Conservation (phyloP, 352 stramenopile genomes). For the Phytophthora colocasiae region DNA sequence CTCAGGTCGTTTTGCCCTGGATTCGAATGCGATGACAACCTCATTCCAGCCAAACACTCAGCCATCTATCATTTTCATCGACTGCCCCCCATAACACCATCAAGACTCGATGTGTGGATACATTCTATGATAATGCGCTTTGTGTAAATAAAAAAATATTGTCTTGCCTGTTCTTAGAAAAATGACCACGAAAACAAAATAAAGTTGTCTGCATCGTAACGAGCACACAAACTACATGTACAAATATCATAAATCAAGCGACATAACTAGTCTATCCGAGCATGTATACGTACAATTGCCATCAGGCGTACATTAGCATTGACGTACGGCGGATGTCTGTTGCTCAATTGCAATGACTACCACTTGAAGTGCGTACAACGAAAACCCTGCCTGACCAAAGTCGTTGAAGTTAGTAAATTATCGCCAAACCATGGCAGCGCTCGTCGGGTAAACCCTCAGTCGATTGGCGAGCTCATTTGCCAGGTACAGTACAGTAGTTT, state of each 20-base stretch:
- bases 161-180: too few species aligned
- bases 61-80: slow-evolving; percentile 23
- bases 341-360: not conserved
- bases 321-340: not conserved
- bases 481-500: not conserved
- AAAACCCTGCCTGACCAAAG: not conserved
- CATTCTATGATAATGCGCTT: too few species aligned
- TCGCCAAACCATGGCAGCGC: not conserved
- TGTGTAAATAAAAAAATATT: too few species aligned
- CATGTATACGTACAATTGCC: too few species aligned
- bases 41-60: not conserved
- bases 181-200: too few species aligned
- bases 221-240: too few species aligned
- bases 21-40: not conserved
- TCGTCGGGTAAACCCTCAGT: not conserved
- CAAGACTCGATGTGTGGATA: not conserved
- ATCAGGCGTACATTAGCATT: not conserved
- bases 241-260: slow-evolving; percentile 1
- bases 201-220: too few species aligned
- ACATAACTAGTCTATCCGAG: not conserved
- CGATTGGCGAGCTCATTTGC: slow-evolving; percentile 1
- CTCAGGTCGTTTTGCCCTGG: not conserved
- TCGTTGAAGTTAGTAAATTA: too few species aligned
- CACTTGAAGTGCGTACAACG: not conserved
- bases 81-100: slow-evolving; percentile 12